Evolutionary conservation across 2,329 filamentous ascomycete genomes (phyloP).

Genomic region (Didymosphaeria variabile): DNA sequence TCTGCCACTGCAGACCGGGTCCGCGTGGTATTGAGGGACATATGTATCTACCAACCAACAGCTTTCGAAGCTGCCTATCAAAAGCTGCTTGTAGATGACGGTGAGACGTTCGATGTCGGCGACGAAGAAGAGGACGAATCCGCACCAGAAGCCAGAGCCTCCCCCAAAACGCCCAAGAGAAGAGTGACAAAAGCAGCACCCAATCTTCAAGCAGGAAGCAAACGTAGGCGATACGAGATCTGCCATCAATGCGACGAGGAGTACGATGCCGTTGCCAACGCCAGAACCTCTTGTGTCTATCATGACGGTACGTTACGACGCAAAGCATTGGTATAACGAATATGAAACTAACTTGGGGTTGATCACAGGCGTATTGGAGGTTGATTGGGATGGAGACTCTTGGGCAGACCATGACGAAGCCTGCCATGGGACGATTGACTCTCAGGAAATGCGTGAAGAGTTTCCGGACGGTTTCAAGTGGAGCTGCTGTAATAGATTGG

Average conservation of each 20-base stretch:
- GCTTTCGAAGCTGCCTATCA: too few relatives aligned
- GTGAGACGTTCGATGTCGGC: not conserved
- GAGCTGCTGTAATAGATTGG: conserved; percentile 36
- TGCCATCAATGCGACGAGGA: conserved; percentile 35
- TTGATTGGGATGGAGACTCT: conserved; percentile 27
- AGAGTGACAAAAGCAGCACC: not conserved
- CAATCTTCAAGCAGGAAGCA: not conserved
- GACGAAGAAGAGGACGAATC: not conserved
- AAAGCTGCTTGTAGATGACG: too few relatives aligned
- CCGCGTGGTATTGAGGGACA: not conserved
- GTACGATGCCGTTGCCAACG: conserved; percentile 30
- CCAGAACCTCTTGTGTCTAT: conserved; percentile 25
- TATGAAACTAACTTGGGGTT: not conserved
- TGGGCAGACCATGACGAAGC: conserved; percentile 44
- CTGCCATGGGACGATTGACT: conserved; percentile 39
- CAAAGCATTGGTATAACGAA: too few relatives aligned
- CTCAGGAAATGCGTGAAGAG: conserved; percentile 27
- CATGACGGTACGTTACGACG: conserved; percentile 26
- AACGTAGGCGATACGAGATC: conserved; percentile 22
- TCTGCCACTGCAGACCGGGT: not conserved
- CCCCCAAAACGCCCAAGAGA: too few relatives aligned
- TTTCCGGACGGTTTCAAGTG: conserved; percentile 41
- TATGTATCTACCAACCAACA: not conserved
- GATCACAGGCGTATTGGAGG: conserved; percentile 32
- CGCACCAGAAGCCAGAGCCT: conserved; percentile 23